phyloP scores from a whole-genome alignment of 75 land plant species.

The Pseudotsuga menziesii region DNA sequence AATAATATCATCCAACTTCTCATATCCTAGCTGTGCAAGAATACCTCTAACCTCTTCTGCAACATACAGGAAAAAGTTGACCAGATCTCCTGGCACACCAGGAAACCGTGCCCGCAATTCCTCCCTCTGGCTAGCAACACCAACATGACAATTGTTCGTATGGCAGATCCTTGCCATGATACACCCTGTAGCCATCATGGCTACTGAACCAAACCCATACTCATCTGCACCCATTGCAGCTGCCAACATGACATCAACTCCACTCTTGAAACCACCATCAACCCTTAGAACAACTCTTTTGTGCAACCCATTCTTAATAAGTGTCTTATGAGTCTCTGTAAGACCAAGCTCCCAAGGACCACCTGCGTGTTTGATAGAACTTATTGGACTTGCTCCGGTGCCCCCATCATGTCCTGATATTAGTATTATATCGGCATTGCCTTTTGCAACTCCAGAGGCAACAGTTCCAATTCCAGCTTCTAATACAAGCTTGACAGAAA shows the following conservation, averaged over 20 bases:
- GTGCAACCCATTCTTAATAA: conserved; percentile 74
- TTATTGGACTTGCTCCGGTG: conserved; percentile 92
- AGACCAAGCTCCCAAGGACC: conserved; percentile 98
- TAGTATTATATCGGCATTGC: too few species aligned
- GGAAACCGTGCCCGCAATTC: conserved; percentile 97
- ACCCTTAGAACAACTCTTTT: conserved; percentile 85
- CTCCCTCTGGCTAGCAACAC: conserved; percentile 99
- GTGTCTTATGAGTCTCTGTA: conserved; percentile 89
- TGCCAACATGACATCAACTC: conserved; percentile 91
- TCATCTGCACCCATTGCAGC: conserved; percentile 99
- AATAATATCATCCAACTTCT: conserved; percentile 91
- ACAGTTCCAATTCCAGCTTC: too few species aligned
- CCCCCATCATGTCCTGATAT: conserved; percentile 99
- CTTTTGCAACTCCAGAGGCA: too few species aligned
- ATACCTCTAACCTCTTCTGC: conserved; percentile 98
- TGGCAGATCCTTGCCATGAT: conserved; percentile 99
- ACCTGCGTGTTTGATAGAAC: conserved; percentile 96
- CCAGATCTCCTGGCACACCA: conserved; percentile 97
- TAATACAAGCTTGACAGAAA: too few species aligned
- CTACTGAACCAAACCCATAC: conserved; percentile 96
- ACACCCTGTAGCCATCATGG: conserved; percentile 99
- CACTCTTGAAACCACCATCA: conserved; percentile 98
- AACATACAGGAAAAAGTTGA: conserved; percentile 84
- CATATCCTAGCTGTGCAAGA: conserved; percentile 87
- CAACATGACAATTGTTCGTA: conserved; percentile 99